Percentiles rank a stretch among this genome's conserved stretches.
Conservation (phyloP, 768 basidiomycete species). For the Lentinus brumalis region DNA sequence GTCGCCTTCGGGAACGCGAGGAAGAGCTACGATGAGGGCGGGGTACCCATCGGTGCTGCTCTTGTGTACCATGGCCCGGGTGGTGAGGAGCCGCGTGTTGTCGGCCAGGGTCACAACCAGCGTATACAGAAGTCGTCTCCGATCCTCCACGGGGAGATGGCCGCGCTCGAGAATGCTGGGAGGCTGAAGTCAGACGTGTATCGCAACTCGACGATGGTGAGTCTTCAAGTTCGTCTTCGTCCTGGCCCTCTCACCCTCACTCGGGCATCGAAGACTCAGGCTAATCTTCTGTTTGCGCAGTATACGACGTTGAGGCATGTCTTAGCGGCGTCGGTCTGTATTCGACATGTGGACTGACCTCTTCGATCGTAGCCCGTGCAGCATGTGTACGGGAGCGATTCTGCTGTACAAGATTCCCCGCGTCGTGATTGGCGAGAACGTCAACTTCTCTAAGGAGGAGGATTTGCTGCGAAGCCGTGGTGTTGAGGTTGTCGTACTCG, state of each 20-base stretch:
- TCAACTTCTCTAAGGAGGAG: conserved; percentile 55
- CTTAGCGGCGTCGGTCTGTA: not conserved
- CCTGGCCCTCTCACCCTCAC: not conserved
- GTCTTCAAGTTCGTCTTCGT: conserved; percentile 16
- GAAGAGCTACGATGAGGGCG: conserved; percentile 51
- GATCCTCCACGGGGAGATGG: conserved; percentile 50
- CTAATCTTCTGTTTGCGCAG: conserved; percentile 17
- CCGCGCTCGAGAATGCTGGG: conserved; percentile 56
- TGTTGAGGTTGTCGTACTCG: conserved; percentile 45
- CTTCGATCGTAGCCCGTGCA: conserved; percentile 50
- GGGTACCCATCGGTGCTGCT: conserved; percentile 64
- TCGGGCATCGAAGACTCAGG: not conserved
- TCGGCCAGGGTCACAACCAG: conserved; percentile 48
- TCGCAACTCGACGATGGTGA: conserved; percentile 50
- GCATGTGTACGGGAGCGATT: conserved; percentile 67
- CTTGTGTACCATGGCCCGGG: conserved; percentile 34
- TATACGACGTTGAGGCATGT: conserved; percentile 42
- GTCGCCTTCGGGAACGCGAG: conserved; percentile 44
- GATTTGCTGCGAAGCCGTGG: conserved; percentile 52
- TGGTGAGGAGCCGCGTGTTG: conserved; percentile 22
- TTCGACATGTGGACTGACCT: not conserved
- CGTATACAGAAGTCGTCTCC: conserved; percentile 46
- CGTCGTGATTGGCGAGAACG: conserved; percentile 67
- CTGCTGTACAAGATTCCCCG: conserved; percentile 65
- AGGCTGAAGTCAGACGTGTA: conserved; percentile 48